A percentile compares a stretch with the other conserved stretches of the same genome.
Evolutionary conservation across 495 filamentous ascomycete genomes (phyloP).

Genomic region (Trichoderma orchidacearum): DNA sequence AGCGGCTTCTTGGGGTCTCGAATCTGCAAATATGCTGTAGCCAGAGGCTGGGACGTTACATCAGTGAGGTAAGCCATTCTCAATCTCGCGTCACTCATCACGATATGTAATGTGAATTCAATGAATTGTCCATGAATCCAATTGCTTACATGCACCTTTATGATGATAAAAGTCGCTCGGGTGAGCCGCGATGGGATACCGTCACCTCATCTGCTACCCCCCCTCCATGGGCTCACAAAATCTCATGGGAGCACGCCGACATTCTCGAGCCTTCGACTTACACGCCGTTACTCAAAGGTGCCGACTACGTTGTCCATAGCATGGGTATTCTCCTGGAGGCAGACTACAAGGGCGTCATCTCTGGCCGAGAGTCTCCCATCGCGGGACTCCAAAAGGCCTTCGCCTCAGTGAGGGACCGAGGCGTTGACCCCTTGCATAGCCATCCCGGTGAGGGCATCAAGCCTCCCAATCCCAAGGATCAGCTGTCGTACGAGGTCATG

Average conservation of each 20-base stretch:
- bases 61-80: conserved; percentile 56
- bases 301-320: conserved; percentile 77
- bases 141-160: not conserved
- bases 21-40: conserved; percentile 78
- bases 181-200: conserved; percentile 69
- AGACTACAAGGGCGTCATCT: conserved; percentile 89
- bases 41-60: conserved; percentile 74
- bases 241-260: conserved; percentile 79
- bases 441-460: conserved; percentile 41
- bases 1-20: conserved; percentile 90
- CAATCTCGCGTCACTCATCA: not conserved
- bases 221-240: conserved; percentile 67
- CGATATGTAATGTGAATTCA: too few species aligned
- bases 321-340: conserved; percentile 97
- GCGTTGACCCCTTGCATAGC: conserved; percentile 50
- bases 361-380: conserved; percentile 63
- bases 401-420: conserved; percentile 25
- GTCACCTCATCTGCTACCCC: conserved; percentile 59
- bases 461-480: conserved; percentile 51
- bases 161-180: conserved; percentile 53
- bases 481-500: conserved; percentile 95
- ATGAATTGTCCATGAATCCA: not conserved
- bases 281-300: conserved; percentile 50
- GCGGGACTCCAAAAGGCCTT: conserved; percentile 68
- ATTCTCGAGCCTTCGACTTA: conserved; percentile 73